Evolutionary conservation across 2,329 filamentous ascomycete genomes (phyloP).

Genomic region (Calonectria pteridis): DNA sequence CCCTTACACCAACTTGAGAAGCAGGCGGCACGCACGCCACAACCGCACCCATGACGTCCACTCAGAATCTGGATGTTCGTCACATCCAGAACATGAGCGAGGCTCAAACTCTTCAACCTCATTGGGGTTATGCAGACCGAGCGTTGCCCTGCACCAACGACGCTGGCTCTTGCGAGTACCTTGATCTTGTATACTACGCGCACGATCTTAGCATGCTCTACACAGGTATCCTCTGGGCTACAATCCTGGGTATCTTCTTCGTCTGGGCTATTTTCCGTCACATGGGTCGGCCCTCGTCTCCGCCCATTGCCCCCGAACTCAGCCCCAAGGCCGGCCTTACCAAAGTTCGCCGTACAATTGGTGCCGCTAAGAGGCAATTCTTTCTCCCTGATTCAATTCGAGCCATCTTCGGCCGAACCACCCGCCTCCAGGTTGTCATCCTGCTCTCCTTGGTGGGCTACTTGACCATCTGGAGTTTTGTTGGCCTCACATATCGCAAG

Average conservation of each 20-base stretch:
- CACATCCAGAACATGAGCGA: slow-evolving; percentile 59
- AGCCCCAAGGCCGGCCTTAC: slow-evolving; percentile 38
- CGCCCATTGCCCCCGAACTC: slow-evolving; percentile 33
- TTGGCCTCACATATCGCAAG: slow-evolving; percentile 75
- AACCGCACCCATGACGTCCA: slow-evolving; percentile 32
- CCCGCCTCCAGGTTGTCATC: slow-evolving; percentile 75
- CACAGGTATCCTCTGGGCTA: slow-evolving; percentile 63
- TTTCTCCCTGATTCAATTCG: slow-evolving; percentile 72
- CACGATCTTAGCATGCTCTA: slow-evolving; percentile 66
- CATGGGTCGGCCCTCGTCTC: slow-evolving; percentile 44
- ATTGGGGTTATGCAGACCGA: slow-evolving; percentile 63
- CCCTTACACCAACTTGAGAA: not conserved
- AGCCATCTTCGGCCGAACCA: slow-evolving; percentile 74
- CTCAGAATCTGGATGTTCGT: slow-evolving; percentile 41
- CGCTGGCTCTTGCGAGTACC: slow-evolving; percentile 61
- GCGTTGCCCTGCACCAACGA: slow-evolving; percentile 61
- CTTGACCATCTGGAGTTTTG: slow-evolving; percentile 75
- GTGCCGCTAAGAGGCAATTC: slow-evolving; percentile 59
- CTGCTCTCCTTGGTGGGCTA: slow-evolving; percentile 71
- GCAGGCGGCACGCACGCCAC: not conserved
- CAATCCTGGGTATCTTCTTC: slow-evolving; percentile 58
- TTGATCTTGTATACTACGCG: slow-evolving; percentile 63
- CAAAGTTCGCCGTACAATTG: slow-evolving; percentile 52
- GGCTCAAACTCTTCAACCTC: slow-evolving; percentile 51
- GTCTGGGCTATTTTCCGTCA: slow-evolving; percentile 53